Evolutionary conservation across 371 early-diverging fungal genomes (phyloP).

Genomic region (Mucor racemosus): DNA sequence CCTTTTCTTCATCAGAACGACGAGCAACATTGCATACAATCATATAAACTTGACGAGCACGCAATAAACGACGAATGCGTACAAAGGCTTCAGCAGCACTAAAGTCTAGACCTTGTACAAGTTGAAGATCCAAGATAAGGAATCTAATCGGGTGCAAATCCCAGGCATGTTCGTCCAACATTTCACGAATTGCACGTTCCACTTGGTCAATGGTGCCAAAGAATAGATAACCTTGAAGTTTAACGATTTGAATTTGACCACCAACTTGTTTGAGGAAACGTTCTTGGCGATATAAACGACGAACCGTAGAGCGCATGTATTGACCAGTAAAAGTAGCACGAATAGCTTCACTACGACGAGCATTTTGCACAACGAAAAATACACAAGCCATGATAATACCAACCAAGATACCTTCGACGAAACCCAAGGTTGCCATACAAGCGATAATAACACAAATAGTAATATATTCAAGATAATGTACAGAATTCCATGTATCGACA

Average conservation of each 20-base stretch:
- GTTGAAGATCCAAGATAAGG: conserved; percentile 85
- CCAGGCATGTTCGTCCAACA: conserved; percentile 69
- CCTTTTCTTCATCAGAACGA: conserved; percentile 71
- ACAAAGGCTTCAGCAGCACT: conserved; percentile 93
- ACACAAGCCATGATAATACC: conserved; percentile 93
- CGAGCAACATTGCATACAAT: conserved; percentile 81
- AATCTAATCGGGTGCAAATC: conserved; percentile 77
- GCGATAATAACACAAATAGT: conserved; percentile 86
- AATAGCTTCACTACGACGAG: conserved; percentile 74
- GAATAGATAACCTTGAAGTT: conserved; percentile 92
- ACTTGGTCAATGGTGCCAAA: conserved; percentile 94
- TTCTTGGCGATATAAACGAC: conserved; percentile 88
- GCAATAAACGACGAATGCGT: conserved; percentile 80
- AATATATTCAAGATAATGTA: conserved; percentile 85
- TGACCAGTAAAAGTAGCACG: conserved; percentile 80
- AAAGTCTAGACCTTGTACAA: conserved; percentile 94
- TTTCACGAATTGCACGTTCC: conserved; percentile 74
- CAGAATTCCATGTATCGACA: conserved; percentile 83
- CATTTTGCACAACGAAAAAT: conserved; percentile 91
- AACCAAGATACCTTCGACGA: conserved; percentile 92
- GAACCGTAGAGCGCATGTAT: conserved; percentile 85
- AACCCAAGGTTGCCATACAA: conserved; percentile 87
- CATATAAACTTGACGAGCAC: conserved; percentile 74
- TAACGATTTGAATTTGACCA: conserved; percentile 84
- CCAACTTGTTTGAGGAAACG: conserved; percentile 84